Evolutionary conservation across 2,329 filamentous ascomycete species (phyloP), one percentile per base, ranked within the genome.

Genomic region (Botryotinia calthae): DNA sequence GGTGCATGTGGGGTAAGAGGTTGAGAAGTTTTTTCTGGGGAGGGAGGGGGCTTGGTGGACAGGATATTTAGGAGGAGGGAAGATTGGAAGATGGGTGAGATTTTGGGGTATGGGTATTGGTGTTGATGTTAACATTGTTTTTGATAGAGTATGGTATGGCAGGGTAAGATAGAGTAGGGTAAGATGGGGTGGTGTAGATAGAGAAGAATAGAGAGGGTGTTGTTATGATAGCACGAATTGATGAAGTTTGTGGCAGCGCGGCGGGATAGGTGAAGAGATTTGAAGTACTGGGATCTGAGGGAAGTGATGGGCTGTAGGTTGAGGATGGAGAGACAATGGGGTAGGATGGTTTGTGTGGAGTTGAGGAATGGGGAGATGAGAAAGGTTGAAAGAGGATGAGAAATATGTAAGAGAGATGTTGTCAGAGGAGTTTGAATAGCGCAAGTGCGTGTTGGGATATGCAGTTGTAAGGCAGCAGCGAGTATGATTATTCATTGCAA

Each of bases 1-100:
- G 16, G 10, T 14, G 42, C 0, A 56, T 56, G n/a, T 56, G 51
- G 51, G 51, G 51, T 56, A 56, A 8, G 7, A 14, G 6, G 2
- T 9, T 9, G 7, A 28, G n/a, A 28, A 28, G 6, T 0, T 2
- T 2, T 9, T 31, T 16, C 25, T 51, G 1, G 3, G n/a, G 2
- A 25, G 51, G 42, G 42, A 44, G 2, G 14, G 2, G n/a, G 14
- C 8, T 56, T 1, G 3, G n/a, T 28, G 51, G 28, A 18, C 48
- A 56, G 6, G 6, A 1, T 1, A 1, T 54, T 54, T 28, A 14
- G n/a, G n/a, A 18, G 7, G 16, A 18, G n/a, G n/a, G n/a, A 18
- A 7, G n/a, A 7, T 4, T n/a, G 48, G 25, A 7, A 37, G 37
- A 37, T 37, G 37, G 1, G 34, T n/a, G 25, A 4, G 14, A 14